A percentile compares a stretch with the other conserved stretches of the same genome.
phyloP scores from a whole-genome alignment of 176 grass and related monocot species.

The Typha latifolia region DNA sequence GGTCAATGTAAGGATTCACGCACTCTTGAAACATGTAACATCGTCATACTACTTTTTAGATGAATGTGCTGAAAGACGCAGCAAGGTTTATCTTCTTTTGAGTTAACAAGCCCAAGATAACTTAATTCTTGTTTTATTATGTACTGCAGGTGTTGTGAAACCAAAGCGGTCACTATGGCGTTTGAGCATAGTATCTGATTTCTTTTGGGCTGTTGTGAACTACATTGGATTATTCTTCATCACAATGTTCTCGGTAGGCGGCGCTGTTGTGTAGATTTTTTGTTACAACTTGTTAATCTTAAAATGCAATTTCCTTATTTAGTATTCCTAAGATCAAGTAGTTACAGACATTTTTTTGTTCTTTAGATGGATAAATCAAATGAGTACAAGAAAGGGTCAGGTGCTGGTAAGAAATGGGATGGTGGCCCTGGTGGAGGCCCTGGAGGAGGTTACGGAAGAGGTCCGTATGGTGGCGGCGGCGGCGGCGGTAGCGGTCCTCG shows the following conservation, averaged over 20 bases:
- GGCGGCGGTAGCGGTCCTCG: slow-evolving; percentile 39
- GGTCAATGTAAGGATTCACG: too few relatives aligned
- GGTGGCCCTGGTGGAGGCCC: slow-evolving; percentile 78
- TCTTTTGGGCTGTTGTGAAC: slow-evolving; percentile 63
- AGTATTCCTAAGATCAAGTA: neutral
- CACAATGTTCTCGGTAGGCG: slow-evolving; percentile 88
- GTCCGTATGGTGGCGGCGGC: slow-evolving; percentile 47
- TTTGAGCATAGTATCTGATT: slow-evolving; percentile 86
- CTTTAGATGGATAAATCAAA: slow-evolving; percentile 75
- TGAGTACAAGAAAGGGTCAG: slow-evolving; percentile 70
- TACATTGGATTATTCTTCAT: slow-evolving; percentile 61
- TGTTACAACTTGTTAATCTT: slow-evolving; percentile 5
- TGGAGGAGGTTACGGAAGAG: slow-evolving; percentile 47
- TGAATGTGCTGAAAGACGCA: too few relatives aligned
- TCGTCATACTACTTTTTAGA: too few relatives aligned
- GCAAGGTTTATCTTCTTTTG: too few relatives aligned
- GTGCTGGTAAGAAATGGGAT: slow-evolving; percentile 89
- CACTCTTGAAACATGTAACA: too few relatives aligned
- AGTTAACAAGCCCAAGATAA: too few relatives aligned
- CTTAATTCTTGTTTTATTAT: neutral
- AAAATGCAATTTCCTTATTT: neutral
- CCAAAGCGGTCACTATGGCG: slow-evolving; percentile 77
- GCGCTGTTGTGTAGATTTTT: neutral
- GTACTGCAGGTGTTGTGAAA: slow-evolving; percentile 76
- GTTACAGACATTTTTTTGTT: neutral